phyloP scores from a whole-genome alignment of 495 filamentous ascomycete species.

The Podospora pseudopauciseta region DNA sequence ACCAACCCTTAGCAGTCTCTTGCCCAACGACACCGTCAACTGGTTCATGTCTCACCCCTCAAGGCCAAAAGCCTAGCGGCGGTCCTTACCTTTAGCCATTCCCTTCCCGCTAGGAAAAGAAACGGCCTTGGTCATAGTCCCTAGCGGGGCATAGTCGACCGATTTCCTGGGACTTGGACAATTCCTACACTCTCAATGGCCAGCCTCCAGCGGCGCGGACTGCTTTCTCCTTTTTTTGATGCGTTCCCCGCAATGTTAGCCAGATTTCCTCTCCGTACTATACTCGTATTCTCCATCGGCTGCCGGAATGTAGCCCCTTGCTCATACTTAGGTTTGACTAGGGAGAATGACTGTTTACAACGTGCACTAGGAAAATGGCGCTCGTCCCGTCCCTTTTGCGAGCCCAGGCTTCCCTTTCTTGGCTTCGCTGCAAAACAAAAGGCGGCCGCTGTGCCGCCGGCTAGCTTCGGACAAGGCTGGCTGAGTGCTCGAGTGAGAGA shows the following conservation, averaged over 20 bases:
- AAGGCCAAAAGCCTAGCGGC: background rate
- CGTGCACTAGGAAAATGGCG: constrained; percentile 1
- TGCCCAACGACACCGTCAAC: background rate
- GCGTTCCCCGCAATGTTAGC: background rate
- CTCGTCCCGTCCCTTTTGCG: background rate
- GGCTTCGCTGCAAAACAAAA: background rate
- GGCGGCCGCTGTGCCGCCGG: background rate
- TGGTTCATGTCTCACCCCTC: background rate
- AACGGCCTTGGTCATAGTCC: background rate
- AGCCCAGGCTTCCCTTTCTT: background rate
- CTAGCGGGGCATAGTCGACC: background rate
- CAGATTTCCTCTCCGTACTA: background rate
- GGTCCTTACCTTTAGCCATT: background rate
- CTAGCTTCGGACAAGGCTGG: background rate
- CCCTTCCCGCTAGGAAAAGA: background rate
- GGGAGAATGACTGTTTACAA: background rate
- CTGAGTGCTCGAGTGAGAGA: background rate
- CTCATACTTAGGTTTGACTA: background rate
- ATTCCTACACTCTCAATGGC: background rate
- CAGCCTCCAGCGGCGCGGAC: background rate
- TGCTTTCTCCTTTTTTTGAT: background rate
- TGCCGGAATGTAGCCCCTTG: background rate
- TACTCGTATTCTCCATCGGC: constrained; percentile 1
- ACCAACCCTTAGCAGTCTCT: constrained; percentile 1
- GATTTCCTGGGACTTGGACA: background rate